Evolutionary conservation across 495 filamentous ascomycete genomes (phyloP).

Genomic region (Penicillium cataractarum): DNA sequence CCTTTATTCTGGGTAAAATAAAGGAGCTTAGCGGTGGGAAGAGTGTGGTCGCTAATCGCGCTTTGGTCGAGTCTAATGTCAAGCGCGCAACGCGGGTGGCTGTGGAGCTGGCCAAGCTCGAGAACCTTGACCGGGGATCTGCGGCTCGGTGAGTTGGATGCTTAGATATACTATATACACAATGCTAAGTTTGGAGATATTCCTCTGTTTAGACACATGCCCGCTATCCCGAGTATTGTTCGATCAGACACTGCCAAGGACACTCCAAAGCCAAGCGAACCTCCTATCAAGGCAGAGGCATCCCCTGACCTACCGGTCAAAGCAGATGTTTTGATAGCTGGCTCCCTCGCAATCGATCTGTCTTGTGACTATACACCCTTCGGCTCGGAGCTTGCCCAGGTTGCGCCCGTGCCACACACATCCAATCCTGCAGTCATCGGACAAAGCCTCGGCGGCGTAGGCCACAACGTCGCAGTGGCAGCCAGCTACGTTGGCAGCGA

Average conservation of each 20-base stretch:
- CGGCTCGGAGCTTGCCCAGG: constrained; percentile 25
- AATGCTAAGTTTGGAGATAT: constrained; percentile 42
- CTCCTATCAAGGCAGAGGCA: constrained; percentile 10
- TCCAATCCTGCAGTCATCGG: constrained; percentile 83
- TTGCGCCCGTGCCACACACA: constrained; percentile 66
- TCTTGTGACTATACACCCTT: constrained; percentile 74
- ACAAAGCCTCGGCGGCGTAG: constrained; percentile 90
- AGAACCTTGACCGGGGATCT: constrained; percentile 36
- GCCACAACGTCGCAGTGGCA: constrained; percentile 87
- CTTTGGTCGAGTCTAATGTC: constrained; percentile 80
- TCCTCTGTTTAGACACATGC: constrained; percentile 45
- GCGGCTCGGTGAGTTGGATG: constrained; percentile 46
- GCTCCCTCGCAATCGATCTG: constrained; percentile 85
- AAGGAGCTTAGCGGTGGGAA: constrained; percentile 74
- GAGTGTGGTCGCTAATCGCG: constrained; percentile 75
- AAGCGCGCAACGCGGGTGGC: constrained; percentile 78
- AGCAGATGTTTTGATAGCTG: constrained; percentile 80
- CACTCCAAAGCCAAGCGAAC: constrained; percentile 20
- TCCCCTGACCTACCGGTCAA: constrained; percentile 22
- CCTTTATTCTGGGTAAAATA: constrained; percentile 82
- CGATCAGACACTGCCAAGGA: constrained; percentile 32
- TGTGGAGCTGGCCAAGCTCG: constrained; percentile 69
- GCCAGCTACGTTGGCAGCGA: constrained; percentile 63
- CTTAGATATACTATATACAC: constrained; percentile 24
- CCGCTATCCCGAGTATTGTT: constrained; percentile 35